Conservation (phyloP, 768 basidiomycete genomes). For the Termitomyces sp. region DNA sequence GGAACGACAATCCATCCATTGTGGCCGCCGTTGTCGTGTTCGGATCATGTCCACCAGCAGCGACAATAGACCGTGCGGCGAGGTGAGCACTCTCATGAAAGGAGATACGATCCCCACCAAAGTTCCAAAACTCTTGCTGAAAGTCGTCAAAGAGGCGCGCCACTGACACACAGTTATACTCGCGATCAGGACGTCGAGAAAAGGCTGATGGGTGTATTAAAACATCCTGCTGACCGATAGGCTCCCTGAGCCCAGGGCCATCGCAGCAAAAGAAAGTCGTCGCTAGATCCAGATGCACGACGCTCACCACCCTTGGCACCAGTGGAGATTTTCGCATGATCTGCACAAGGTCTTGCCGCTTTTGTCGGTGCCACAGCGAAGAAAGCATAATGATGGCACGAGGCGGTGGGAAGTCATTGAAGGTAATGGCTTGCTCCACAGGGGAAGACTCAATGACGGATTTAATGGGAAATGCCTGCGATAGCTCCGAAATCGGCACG, state of each 20-base stretch:
- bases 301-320: not conserved
- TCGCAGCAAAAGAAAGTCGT: conserved; percentile 19
- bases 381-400: conserved; percentile 10
- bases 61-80: conserved; percentile 13
- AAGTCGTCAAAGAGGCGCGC: conserved; percentile 18
- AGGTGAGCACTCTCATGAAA: conserved; percentile 16
- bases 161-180: conserved; percentile 4
- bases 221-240: conserved; percentile 15
- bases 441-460: conserved; percentile 16
- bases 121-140: conserved; percentile 19
- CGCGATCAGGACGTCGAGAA: conserved; percentile 8
- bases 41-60: conserved; percentile 18
- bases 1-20: conserved; percentile 20
- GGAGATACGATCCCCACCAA: conserved; percentile 11
- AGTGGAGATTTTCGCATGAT: conserved; percentile 15
- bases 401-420: conserved; percentile 12
- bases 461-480: conserved; percentile 14
- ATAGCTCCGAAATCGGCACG: conserved; percentile 15
- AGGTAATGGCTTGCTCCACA: conserved; percentile 10
- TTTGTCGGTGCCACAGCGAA: conserved; percentile 10
- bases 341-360: conserved; percentile 10
- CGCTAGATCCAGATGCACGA: conserved; percentile 18
- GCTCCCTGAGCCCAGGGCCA: conserved; percentile 12
- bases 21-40: conserved; percentile 15
- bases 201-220: conserved; percentile 14